A percentile compares a stretch with the other conserved stretches of the same genome.
Conservation (phyloP, 768 basidiomycete species). For the Mycena polygramma region DNA sequence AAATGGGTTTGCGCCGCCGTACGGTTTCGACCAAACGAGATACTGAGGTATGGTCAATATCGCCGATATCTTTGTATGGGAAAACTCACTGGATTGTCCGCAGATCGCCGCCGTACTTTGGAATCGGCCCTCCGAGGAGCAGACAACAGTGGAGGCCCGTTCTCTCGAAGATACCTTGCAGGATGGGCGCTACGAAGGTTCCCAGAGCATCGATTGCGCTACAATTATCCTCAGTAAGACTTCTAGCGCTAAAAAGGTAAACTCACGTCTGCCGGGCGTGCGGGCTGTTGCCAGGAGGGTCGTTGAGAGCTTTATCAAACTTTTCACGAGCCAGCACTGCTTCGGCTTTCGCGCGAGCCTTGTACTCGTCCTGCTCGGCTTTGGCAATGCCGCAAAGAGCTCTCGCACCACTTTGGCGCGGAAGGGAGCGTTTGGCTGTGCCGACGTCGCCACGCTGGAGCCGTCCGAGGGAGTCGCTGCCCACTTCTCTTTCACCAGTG, state of each 20-base stretch:
- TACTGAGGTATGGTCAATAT: no score
- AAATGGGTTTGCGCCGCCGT: background rate
- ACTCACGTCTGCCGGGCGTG: background rate
- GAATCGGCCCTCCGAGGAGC: background rate
- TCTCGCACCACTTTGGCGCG: background rate
- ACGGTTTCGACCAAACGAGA: background rate
- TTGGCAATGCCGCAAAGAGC: background rate
- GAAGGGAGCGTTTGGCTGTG: background rate
- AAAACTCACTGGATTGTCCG: background rate
- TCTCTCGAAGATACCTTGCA: background rate
- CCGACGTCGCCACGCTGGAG: background rate
- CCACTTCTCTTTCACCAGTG: no score
- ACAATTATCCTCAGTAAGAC: background rate
- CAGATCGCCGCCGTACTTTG: no score
- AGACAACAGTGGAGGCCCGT: background rate
- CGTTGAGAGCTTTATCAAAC: background rate
- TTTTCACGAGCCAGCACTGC: background rate
- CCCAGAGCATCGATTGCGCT: background rate
- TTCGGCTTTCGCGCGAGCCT: background rate
- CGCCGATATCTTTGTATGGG: no score
- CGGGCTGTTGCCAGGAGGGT: background rate
- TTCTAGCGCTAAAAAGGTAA: background rate
- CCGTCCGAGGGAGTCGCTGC: background rate
- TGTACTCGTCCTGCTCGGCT: background rate
- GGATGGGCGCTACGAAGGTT: background rate